Percentiles rank a stretch among this genome's conserved stretches.
These are phyloP conservation scores for Pseudozyma hubeiensis DNA, from an alignment of 1,284 basidiomycete species.

Conservation along the genomic window DNA sequence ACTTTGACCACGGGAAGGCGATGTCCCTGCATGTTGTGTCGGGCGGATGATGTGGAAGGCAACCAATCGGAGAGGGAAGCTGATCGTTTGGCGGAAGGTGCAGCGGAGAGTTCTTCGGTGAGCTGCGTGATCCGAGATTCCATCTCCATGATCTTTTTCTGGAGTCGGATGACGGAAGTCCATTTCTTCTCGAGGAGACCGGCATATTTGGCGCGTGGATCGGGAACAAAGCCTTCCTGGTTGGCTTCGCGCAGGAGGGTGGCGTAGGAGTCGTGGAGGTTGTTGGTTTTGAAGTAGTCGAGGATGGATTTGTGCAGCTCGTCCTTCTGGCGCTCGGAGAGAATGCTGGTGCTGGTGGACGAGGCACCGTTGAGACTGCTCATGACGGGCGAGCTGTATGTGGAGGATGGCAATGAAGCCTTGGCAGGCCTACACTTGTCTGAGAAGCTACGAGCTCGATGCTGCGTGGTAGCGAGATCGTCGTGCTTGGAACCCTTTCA, in stretches of 20 bases:
- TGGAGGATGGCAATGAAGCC: too few species aligned
- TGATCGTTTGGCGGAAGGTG: constrained; percentile 75
- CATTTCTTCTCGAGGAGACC: constrained; percentile 93
- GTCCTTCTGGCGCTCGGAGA: constrained; percentile 83
- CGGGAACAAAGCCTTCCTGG: constrained; percentile 77
- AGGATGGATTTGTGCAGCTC: constrained; percentile 89
- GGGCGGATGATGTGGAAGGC: constrained; percentile 81
- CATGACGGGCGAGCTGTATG: constrained; percentile 8
- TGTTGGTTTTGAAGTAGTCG: constrained; percentile 80
- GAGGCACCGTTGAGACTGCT: constrained; percentile 14
- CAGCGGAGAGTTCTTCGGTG: constrained; percentile 77
- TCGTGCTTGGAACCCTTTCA: neutral
- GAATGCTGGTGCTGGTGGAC: constrained; percentile 62
- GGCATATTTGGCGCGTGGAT: constrained; percentile 83
- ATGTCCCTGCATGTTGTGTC: constrained; percentile 83
- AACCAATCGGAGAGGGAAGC: constrained; percentile 82
- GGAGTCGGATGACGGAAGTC: constrained; percentile 89
- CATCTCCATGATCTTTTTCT: constrained; percentile 84
- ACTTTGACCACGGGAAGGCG: constrained; percentile 80
- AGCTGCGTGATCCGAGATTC: constrained; percentile 82
- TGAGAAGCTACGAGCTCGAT: too few species aligned
- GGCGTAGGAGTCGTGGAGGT: constrained; percentile 76
- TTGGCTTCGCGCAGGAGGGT: constrained; percentile 75
- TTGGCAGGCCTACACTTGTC: too few species aligned
- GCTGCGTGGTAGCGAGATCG: too few species aligned